phyloP scores from a whole-genome alignment of 2,329 filamentous ascomycete genomes.

The Xylaria hypoxylon region DNA sequence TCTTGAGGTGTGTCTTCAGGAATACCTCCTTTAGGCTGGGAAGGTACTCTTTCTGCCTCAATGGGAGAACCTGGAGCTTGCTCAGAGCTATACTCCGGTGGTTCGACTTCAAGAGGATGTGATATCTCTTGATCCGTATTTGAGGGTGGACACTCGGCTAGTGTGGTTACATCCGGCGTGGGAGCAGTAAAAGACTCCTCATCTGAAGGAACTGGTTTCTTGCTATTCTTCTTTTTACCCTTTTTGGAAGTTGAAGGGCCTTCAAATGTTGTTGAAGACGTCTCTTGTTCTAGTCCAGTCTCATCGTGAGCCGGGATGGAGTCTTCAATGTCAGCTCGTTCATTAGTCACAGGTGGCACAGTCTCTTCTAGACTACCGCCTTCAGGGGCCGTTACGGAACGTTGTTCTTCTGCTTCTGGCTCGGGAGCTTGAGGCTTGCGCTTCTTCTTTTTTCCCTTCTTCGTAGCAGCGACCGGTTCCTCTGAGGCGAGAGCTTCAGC shows the following conservation, averaged over 20 bases:
- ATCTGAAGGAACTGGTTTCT: conserved; percentile 38
- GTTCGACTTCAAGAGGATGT: neutral
- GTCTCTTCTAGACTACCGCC: neutral
- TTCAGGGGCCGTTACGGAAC: conserved; percentile 7
- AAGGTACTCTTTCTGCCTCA: conserved; percentile 8
- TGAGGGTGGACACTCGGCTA: conserved; percentile 4
- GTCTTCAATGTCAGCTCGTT: conserved; percentile 2
- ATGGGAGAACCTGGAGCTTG: neutral
- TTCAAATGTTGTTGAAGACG: conserved; percentile 27
- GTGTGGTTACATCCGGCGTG: neutral
- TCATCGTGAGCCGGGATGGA: neutral
- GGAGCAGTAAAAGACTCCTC: conserved; percentile 17
- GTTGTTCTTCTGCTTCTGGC: conserved; percentile 30
- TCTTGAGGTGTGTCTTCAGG: conserved; percentile 27
- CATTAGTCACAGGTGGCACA: neutral
- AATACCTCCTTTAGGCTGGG: conserved; percentile 10
- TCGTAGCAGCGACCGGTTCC: conserved; percentile 17
- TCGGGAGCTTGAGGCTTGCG: conserved; percentile 38
- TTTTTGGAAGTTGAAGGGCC: conserved; percentile 43
- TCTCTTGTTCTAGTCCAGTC: conserved; percentile 24
- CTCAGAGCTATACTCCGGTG: neutral
- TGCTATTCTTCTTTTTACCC: conserved; percentile 48
- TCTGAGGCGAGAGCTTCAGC: neutral
- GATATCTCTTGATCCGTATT: neutral
- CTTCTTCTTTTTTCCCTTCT: conserved; percentile 43